Evolutionary conservation across 768 basidiomycete species (phyloP).

Genomic region (Mycena rosella): DNA sequence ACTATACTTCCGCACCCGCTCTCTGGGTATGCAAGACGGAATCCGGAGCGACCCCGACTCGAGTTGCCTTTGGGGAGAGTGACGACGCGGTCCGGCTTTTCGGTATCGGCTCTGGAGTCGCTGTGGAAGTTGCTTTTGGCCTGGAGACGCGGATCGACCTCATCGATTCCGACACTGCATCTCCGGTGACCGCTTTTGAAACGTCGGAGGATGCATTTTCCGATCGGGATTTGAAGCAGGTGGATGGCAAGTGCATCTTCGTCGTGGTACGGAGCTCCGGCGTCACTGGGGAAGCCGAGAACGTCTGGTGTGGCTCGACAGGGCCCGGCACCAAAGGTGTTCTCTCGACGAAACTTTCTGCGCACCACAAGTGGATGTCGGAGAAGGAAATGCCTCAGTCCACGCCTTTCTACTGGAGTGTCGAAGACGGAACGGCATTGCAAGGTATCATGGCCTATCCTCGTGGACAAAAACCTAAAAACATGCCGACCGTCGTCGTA

Average conservation of each 20-base stretch:
- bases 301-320: conserved; percentile 29
- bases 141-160: conserved; percentile 32
- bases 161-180: background rate
- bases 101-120: conserved; percentile 10
- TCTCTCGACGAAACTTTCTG: conserved; percentile 30
- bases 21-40: conserved; percentile 19
- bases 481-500: conserved; percentile 27
- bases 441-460: conserved; percentile 28
- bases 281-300: conserved; percentile 29
- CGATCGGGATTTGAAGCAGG: conserved; percentile 29
- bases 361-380: conserved; percentile 32
- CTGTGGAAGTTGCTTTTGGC: conserved; percentile 31
- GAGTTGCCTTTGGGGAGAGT: conserved; percentile 24
- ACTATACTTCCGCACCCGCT: conserved; percentile 6
- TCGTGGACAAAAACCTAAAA: conserved; percentile 14
- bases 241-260: conserved; percentile 24
- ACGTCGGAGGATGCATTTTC: conserved; percentile 29
- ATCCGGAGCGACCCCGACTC: background rate
- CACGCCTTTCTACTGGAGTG: conserved; percentile 32
- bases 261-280: conserved; percentile 32
- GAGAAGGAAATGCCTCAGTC: conserved; percentile 26
- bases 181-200: conserved; percentile 21
- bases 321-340: conserved; percentile 5
- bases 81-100: conserved; percentile 19
- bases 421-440: conserved; percentile 24